Evolutionary conservation across 2,329 filamentous ascomycete species (phyloP), one percentile per base, ranked within the genome.

Genomic region (Ophiobolus disseminans): DNA sequence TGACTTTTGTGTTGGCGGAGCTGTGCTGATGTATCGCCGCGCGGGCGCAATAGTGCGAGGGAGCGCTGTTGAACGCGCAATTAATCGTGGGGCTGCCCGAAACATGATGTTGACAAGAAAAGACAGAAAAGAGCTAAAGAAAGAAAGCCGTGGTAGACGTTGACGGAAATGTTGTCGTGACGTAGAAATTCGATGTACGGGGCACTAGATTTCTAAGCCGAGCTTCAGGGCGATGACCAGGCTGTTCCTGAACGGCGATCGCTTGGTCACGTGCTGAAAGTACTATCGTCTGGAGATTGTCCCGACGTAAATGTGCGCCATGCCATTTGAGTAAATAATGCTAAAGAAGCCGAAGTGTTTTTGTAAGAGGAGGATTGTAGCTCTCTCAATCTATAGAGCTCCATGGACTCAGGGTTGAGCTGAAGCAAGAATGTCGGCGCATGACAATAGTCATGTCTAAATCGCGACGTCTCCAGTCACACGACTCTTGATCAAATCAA

Each of bases 1-100:
- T 64, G 85, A 85, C 76, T 86, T 89, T 67, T 84, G 78, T 58
- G 84, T 80, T 3, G 87, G 78, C 45, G 81, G 76, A 54, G 78
- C 77, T 59, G 80, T 83, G 77, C 79, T 86, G 65, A 85, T 74
- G 67, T 80, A 82, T 73, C 82, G 76, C 58, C 73, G 69, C 17
- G 69, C 55, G 26, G 68, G 68, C 48, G 65, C 66, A 50, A 57
- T 16, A 31, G 68, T 65, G 48, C 78, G 76, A 48, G 76, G 72
- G 45, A 67, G 41, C 31, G 58, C 50, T 21, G n/a, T n/a, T n/a
- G 64, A 62, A 61, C 66, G 68, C 53, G 68, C 65, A 58, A 74
- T 73, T 57, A 73, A 64, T 66, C 80, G 75, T 40, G 78, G 74
- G 38, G 76, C 76, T 48, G 76, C 76, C 58, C 80, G 78, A 55